phyloP scores from a whole-genome alignment of 2,329 filamentous ascomycete genomes.

The Aspergillus clavatus region DNA sequence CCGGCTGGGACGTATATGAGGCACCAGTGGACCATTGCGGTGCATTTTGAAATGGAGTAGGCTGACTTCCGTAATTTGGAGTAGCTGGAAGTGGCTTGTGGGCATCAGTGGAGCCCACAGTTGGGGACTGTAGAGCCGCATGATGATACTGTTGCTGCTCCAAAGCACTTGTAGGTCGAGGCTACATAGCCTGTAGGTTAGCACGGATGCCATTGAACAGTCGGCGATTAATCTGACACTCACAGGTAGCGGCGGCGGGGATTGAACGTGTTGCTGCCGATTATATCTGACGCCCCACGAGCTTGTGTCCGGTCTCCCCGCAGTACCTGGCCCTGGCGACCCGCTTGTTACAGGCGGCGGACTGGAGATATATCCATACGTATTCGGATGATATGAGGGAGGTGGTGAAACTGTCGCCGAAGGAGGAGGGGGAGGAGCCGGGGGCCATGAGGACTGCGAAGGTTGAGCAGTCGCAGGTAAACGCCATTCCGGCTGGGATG shows the following conservation, averaged over 20 bases:
- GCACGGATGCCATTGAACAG: constrained; percentile 2
- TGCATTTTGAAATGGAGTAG: constrained; percentile 6
- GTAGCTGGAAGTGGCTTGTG: constrained; percentile 15
- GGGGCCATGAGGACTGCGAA: constrained; percentile 18
- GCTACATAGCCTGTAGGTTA: constrained; percentile 23
- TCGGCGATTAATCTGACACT: constrained; percentile 10
- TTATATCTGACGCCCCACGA: constrained; percentile 44
- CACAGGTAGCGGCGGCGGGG: constrained; percentile 37
- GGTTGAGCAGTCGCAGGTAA: constrained; percentile 17
- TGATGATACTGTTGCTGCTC: constrained; percentile 18
- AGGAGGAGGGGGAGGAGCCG: constrained; percentile 21
- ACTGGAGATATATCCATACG: constrained; percentile 33
- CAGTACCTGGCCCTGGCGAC: constrained; percentile 16
- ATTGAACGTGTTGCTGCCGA: constrained; percentile 24
- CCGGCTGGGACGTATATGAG: constrained; percentile 21
- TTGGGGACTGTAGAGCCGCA: constrained; percentile 16
- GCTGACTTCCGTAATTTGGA: constrained; percentile 16
- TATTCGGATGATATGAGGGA: constrained; percentile 30
- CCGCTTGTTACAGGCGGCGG: constrained; percentile 13
- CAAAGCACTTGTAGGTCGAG: constrained; percentile 33
- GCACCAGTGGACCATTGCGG: constrained; percentile 20
- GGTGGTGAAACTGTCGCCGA: constrained; percentile 6
- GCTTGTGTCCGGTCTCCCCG: constrained; percentile 27
- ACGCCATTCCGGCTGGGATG: constrained; percentile 39
- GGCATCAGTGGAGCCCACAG: constrained; percentile 12